These are phyloP conservation scores for Alisma plantagoaquatica DNA, from an alignment of 106 monocot species.

Conservation along the genomic window DNA sequence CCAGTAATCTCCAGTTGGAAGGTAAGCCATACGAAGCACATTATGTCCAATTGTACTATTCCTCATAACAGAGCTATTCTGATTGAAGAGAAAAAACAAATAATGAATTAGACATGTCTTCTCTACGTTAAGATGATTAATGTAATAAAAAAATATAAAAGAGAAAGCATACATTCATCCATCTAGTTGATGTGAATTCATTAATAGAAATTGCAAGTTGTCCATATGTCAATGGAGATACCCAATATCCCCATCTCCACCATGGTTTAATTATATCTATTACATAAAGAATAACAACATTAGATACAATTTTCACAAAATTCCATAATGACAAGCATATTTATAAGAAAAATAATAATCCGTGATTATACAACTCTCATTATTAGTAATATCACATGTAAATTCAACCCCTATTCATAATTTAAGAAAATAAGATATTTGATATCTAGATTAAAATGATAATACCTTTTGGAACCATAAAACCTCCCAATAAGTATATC, in stretches of 20 bases:
- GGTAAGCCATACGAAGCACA: not conserved
- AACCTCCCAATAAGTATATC: constrained; percentile 96
- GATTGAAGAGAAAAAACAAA: constrained; percentile 60
- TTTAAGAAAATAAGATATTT: no score
- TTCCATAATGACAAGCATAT: no score
- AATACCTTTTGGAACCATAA: constrained; percentile 86
- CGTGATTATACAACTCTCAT: no score
- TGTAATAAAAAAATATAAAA: no score
- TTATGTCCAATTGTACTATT: not conserved
- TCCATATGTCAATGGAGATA: constrained; percentile 97
- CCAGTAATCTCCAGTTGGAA: no score
- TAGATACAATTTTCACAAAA: no score
- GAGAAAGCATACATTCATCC: no score
- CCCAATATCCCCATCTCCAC: constrained; percentile 99
- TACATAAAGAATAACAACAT: no score
- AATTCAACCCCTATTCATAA: not conserved
- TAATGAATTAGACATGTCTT: constrained; percentile 91
- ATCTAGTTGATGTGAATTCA: no score
- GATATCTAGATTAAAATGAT: no score
- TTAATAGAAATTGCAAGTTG: constrained; percentile 93
- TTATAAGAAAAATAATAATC: no score
- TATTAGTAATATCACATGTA: not conserved
- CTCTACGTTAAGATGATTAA: no score
- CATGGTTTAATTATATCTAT: constrained; percentile 87
- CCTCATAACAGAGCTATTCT: not conserved